Conservation (phyloP, 164 flowering plant genomes). For the Akebia trifoliata region DNA sequence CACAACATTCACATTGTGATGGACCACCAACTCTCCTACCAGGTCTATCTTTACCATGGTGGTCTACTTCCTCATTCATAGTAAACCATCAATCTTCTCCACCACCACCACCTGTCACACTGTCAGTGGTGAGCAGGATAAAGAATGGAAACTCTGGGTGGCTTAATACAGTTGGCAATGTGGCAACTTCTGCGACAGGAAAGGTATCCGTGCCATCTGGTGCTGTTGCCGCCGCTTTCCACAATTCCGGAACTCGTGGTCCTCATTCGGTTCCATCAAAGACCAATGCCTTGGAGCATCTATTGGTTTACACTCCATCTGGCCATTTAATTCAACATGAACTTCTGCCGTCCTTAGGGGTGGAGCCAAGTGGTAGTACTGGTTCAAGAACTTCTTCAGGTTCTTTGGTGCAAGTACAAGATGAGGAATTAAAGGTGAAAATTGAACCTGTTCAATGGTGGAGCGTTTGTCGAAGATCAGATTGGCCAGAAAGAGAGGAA, state of each 20-base stretch:
- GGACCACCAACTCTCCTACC: too few species aligned
- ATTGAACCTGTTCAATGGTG: slow-evolving; percentile 86
- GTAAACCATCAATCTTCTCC: too few species aligned
- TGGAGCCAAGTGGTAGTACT: slow-evolving; percentile 48
- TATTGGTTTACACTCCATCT: slow-evolving; percentile 68
- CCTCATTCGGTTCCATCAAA: slow-evolving; percentile 21
- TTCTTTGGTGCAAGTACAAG: slow-evolving; percentile 43
- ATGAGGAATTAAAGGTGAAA: slow-evolving; percentile 70
- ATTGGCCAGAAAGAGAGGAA: slow-evolving; percentile 88
- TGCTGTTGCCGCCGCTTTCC: slow-evolving; percentile 60
- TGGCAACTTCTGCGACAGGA: slow-evolving; percentile 78
- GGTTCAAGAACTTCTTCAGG: slow-evolving; percentile 35
- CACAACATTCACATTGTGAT: too few species aligned
- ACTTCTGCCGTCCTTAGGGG: slow-evolving; percentile 52
- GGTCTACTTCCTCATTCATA: too few species aligned
- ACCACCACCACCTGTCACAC: slow-evolving; percentile 70
- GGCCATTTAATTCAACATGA: slow-evolving; percentile 75
- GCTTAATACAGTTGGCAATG: slow-evolving; percentile 58
- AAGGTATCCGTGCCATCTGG: slow-evolving; percentile 41
- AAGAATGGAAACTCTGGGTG: slow-evolving; percentile 64
- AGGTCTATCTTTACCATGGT: too few species aligned
- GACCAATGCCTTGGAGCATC: slow-evolving; percentile 40
- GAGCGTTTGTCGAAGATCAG: slow-evolving; percentile 87
- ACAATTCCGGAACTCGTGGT: slow-evolving; percentile 35
- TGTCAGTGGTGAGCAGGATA: slow-evolving; percentile 60